Conservation (phyloP, 352 stramenopile genomes). For the Phytophthora sp. region DNA sequence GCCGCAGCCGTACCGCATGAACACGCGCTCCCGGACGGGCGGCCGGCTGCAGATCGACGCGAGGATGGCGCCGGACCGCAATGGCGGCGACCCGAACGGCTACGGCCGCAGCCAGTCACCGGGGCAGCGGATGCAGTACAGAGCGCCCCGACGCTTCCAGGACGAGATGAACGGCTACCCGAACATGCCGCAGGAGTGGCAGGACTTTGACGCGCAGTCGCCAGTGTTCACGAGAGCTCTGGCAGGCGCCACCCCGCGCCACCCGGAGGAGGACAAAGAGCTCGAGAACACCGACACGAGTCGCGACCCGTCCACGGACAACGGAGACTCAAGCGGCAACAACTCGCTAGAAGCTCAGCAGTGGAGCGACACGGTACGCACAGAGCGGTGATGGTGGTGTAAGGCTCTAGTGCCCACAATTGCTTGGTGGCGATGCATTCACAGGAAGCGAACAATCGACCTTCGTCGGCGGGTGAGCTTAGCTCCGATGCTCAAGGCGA, state of each 20-base stretch:
- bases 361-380: conserved; percentile 18
- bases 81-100: neutral
- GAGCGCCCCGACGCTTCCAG: neutral
- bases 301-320: conserved; percentile 9
- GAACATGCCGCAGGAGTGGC: neutral
- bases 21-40: neutral
- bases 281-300: conserved; percentile 1
- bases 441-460: conserved; percentile 4
- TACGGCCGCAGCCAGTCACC: neutral
- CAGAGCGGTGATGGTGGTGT: neutral
- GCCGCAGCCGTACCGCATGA: conserved; percentile 7
- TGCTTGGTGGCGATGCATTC: neutral
- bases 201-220: conserved; percentile 6
- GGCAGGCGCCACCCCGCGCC: neutral
- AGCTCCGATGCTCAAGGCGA: neutral
- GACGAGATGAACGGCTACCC: neutral
- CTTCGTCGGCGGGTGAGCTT: neutral
- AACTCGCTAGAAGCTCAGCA: conserved; percentile 16
- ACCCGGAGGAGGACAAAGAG: conserved; percentile 1
- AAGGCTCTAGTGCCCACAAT: neutral
- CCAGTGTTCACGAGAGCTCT: neutral
- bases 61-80: neutral
- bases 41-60: neutral
- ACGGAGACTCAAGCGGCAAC: conserved; percentile 6
- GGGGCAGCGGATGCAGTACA: neutral